These are phyloP conservation scores for Candida patagonica DNA, from an alignment of 805 yeast species.

Conservation along the genomic window DNA sequence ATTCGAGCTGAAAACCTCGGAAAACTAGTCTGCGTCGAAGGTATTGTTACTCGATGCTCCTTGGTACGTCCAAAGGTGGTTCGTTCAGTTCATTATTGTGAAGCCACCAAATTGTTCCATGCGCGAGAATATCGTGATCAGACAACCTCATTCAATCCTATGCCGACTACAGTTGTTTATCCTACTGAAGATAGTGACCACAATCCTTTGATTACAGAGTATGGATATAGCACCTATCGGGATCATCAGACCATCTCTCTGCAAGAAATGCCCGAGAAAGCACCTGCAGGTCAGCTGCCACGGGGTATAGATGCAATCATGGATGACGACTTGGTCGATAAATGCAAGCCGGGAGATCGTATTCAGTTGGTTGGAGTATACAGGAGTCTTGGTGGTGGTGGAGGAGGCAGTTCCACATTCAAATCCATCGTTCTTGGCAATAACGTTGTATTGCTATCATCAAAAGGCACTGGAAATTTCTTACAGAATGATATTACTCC, in stretches of 20 bases:
- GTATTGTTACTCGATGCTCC: slow-evolving; percentile 90
- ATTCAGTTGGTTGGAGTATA: slow-evolving; percentile 90
- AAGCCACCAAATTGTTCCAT: slow-evolving; percentile 71
- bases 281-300: slow-evolving; percentile 97
- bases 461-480: slow-evolving; percentile 73
- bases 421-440: slow-evolving; percentile 78
- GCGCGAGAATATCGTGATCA: slow-evolving; percentile 90
- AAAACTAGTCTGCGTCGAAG: slow-evolving; percentile 80
- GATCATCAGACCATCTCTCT: slow-evolving; percentile 91
- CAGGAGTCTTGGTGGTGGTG: slow-evolving; percentile 71
- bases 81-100: slow-evolving; percentile 89
- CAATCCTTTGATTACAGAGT: slow-evolving; percentile 78
- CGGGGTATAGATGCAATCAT: slow-evolving; percentile 85
- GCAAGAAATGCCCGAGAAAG: slow-evolving; percentile 96
- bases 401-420: slow-evolving; percentile 44
- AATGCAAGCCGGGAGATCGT: slow-evolving; percentile 92
- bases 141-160: slow-evolving; percentile 81
- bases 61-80: slow-evolving; percentile 87
- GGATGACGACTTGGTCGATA: slow-evolving; percentile 91
- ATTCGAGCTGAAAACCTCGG: slow-evolving; percentile 70
- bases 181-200: slow-evolving; percentile 93
- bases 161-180: slow-evolving; percentile 73
- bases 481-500: slow-evolving; percentile 63
- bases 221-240: slow-evolving; percentile 82
- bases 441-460: slow-evolving; percentile 80